A percentile compares a stretch with the other conserved stretches of the same genome.
phyloP scores from a whole-genome alignment of 257 asterid species.

The Avicennia marina region DNA sequence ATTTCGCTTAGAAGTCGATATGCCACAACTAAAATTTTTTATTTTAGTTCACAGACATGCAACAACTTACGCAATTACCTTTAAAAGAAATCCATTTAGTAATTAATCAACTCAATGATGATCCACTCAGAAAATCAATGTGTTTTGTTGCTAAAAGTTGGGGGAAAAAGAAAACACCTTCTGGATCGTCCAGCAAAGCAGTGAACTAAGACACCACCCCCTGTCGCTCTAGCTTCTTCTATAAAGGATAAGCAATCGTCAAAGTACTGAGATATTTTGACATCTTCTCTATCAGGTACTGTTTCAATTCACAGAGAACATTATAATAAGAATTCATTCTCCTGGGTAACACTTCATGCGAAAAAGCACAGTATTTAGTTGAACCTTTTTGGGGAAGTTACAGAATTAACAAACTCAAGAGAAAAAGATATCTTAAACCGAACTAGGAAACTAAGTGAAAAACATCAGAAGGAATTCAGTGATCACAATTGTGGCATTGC shows the following conservation, averaged over 20 bases:
- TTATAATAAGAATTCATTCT: not conserved
- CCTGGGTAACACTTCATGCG: not conserved
- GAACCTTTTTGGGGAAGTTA: not conserved
- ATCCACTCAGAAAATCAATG: not conserved
- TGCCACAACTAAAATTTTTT: too few relatives aligned
- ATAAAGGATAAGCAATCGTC: constrained; percentile 75
- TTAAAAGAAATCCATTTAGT: not conserved
- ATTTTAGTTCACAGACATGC: not conserved
- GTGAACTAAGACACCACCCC: constrained; percentile 78
- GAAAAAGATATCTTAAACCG: not conserved
- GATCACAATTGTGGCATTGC: not conserved
- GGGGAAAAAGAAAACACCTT: constrained; percentile 43
- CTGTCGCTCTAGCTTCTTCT: constrained; percentile 61
- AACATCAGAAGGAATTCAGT: not conserved
- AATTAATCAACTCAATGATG: not conserved
- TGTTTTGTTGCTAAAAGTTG: not conserved
- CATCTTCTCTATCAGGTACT: constrained; percentile 64
- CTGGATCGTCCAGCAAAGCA: constrained; percentile 88
- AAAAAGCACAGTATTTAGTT: not conserved
- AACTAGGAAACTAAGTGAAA: not conserved
- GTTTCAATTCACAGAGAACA: constrained; percentile 29
- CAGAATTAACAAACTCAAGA: not conserved
- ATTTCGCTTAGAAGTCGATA: too few relatives aligned
- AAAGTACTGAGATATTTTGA: constrained; percentile 44
- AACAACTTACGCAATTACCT: not conserved